Evolutionary conservation across 192 early-diverging fungal genomes (phyloP).

Genomic region (Diversispora epigaea): DNA sequence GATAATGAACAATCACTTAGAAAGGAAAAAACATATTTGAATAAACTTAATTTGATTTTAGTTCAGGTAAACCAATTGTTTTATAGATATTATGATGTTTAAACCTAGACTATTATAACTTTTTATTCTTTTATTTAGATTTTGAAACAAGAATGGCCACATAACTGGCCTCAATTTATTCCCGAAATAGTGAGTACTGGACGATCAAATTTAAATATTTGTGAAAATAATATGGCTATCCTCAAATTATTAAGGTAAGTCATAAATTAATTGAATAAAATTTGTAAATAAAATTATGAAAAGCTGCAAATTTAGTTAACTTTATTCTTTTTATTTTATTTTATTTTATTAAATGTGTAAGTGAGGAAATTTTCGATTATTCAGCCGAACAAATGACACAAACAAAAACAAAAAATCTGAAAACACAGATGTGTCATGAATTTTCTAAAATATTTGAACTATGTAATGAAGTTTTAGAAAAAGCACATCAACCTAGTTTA

Average conservation of each 20-base stretch:
- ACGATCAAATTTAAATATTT: conserved; percentile 86
- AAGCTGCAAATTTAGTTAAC: neutral
- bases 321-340: conserved; percentile 21
- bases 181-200: conserved; percentile 97
- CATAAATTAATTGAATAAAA: neutral
- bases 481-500: conserved; percentile 84
- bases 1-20: conserved; percentile 80
- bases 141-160: conserved; percentile 99
- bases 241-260: conserved; percentile 89
- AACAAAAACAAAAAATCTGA: conserved; percentile 88
- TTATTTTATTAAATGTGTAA: conserved; percentile 42
- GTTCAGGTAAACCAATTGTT: conserved; percentile 71
- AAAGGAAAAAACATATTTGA: conserved; percentile 76
- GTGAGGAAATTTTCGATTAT: conserved; percentile 99
- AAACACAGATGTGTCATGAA: conserved; percentile 93
- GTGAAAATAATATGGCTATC: conserved; percentile 99
- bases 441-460: conserved; percentile 94
- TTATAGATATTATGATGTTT: neutral
- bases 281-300: neutral
- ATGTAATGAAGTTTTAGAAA: conserved; percentile 90
- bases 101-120: neutral
- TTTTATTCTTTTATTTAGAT: conserved; percentile 58
- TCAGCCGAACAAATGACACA: conserved; percentile 99
- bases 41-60: conserved; percentile 94
- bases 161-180: conserved; percentile 98